Evolutionary conservation across 306 rosid genomes (phyloP).

Genomic region (Echinosophora koreensis): DNA sequence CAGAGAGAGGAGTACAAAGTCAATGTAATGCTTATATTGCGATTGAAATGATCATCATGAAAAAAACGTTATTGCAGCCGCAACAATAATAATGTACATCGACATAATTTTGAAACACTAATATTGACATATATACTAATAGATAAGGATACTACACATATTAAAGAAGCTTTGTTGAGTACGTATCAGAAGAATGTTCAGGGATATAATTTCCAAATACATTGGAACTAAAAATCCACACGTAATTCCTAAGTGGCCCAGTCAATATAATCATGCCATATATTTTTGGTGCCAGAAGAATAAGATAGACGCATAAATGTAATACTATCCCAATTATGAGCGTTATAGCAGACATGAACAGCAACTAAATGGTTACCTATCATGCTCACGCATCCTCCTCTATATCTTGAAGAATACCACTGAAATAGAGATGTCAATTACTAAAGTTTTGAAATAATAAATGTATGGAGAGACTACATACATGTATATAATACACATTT

Average conservation of each 20-base stretch:
- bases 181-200: not conserved
- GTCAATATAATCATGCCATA: not conserved
- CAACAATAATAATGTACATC: conserved; percentile 16
- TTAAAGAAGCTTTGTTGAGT: not conserved
- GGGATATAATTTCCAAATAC: not conserved
- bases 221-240: conserved; percentile 2
- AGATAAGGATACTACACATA: not conserved
- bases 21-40: conserved; percentile 5
- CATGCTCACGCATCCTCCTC: not conserved
- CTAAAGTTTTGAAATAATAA: no score
- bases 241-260: conserved; percentile 11
- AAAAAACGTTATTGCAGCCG: not conserved
- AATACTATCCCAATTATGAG: conserved; percentile 1
- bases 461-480: no score
- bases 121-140: not conserved
- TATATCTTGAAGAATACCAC: not conserved
- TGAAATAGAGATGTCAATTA: no score
- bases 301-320: conserved; percentile 19
- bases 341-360: not conserved
- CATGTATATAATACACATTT: no score
- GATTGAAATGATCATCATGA: not conserved
- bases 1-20: no score
- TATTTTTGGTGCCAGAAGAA: not conserved
- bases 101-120: not conserved
- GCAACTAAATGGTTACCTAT: not conserved